phyloP scores from a whole-genome alignment of 2,329 filamentous ascomycete species.

The Graphilbum ipis-grandicollis region DNA sequence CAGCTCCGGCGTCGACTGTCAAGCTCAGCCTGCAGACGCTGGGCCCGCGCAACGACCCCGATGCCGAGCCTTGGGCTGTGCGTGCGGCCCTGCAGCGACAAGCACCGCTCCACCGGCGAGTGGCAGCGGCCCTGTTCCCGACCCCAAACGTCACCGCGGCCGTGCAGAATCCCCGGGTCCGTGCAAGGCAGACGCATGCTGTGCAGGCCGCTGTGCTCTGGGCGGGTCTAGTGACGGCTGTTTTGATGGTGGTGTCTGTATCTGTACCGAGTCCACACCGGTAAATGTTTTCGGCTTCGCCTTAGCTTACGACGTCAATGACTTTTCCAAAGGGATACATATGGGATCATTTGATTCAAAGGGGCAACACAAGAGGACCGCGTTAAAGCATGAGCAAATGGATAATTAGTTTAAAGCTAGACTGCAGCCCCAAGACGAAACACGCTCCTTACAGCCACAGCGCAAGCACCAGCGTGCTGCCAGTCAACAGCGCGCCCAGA shows the following conservation, averaged over 20 bases:
- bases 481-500: neutral
- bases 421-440: too few relatives aligned
- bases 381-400: too few relatives aligned
- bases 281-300: neutral
- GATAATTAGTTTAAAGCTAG: too few relatives aligned
- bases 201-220: constrained; percentile 17
- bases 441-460: neutral
- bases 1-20: constrained; percentile 1
- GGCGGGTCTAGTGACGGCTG: constrained; percentile 15
- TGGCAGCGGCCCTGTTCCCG: too few relatives aligned
- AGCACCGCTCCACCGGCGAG: too few relatives aligned
- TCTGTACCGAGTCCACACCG: constrained; percentile 13
- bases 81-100: constrained; percentile 11
- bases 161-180: constrained; percentile 16
- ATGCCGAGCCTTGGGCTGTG: constrained; percentile 15
- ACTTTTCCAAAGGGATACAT: too few relatives aligned
- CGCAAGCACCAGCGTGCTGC: neutral
- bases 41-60: constrained; percentile 17
- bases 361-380: too few relatives aligned
- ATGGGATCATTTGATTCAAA: too few relatives aligned
- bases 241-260: constrained; percentile 14
- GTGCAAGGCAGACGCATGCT: constrained; percentile 17
- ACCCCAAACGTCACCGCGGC: constrained; percentile 8
- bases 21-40: constrained; percentile 16
- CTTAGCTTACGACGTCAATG: too few relatives aligned